These are phyloP conservation scores for Lactuca saligna DNA, from an alignment of 129 eudicot species.

Conservation along the genomic window DNA sequence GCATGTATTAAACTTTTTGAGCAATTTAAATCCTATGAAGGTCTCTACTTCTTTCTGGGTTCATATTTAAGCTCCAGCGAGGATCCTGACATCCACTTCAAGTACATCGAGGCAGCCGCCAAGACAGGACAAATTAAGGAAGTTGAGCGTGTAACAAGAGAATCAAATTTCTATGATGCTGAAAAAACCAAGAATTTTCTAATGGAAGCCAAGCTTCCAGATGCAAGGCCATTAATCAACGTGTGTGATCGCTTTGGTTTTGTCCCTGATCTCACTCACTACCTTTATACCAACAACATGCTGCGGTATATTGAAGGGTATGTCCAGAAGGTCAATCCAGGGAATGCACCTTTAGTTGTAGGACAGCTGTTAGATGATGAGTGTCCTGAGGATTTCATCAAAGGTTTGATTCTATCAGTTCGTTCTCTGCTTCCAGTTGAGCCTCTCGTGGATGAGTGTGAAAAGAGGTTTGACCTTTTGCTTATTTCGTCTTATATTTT, in stretches of 20 bases:
- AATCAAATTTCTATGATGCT: conserved; percentile 83
- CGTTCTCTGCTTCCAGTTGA: conserved; percentile 96
- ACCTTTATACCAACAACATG: conserved; percentile 82
- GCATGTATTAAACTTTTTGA: conserved; percentile 82
- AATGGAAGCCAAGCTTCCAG: conserved; percentile 96
- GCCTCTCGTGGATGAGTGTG: conserved; percentile 96
- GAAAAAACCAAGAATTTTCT: conserved; percentile 83
- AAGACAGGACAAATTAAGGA: conserved; percentile 96
- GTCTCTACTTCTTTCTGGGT: conserved; percentile 83
- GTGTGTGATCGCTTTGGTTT: conserved; percentile 89
- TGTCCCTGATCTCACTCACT: conserved; percentile 88
- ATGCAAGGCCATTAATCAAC: conserved; percentile 87
- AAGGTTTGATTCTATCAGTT: conserved; percentile 85
- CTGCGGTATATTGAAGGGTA: conserved; percentile 94
- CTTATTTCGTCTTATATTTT: background rate
- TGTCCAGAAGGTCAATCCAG: conserved; percentile 96
- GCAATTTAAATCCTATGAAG: conserved; percentile 86
- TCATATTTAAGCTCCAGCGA: conserved; percentile 93
- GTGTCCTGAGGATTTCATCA: conserved; percentile 96
- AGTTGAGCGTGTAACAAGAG: conserved; percentile 91
- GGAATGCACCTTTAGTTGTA: conserved; percentile 94
- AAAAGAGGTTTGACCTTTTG: conserved; percentile 56
- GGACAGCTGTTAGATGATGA: conserved; percentile 96
- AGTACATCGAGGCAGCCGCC: conserved; percentile 92
- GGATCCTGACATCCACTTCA: conserved; percentile 91